Evolutionary conservation across 192 early-diverging fungal species (phyloP), one percentile per base, ranked within the genome.

Genomic region (Chytriomyces sp.): DNA sequence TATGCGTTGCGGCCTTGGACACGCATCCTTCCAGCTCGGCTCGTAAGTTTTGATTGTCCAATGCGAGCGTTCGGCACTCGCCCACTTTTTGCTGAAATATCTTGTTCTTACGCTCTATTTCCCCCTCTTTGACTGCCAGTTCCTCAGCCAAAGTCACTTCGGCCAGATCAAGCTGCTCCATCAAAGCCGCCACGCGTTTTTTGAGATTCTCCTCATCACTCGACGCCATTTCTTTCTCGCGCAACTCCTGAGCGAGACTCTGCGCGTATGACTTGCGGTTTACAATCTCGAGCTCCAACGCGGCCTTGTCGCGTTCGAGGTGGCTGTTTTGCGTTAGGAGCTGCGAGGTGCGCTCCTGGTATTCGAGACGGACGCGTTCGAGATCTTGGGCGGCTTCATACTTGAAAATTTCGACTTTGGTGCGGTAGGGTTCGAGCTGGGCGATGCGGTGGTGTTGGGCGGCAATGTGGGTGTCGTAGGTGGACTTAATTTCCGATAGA

Each of bases 401-500:
- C 31, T 66, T 53, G 33, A 73, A 49, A 25, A 83, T 71, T 3
- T 70, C 69, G 8, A 79, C 36, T 63, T 86, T 75, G 12, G 70
- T 39, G 37, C 77, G 64, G 63, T 70, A 66, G 5, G 75, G 70
- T 54, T 80, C 72, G 12, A 80, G 61, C 39, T 73, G 59, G 12
- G 56, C 49, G 31, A 86, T 55, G 31, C 77, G 39, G 14, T 25
- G 39, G 31, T 59, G 28, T 69, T 80, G 81, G 6, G 30, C n/a
- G 39, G 73, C 61, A 10, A 87, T 60, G 1, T 66, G 39, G 37
- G 30, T 62, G 30, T 87, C 87, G 64, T 88, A 88, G 59, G 85
- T 84, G 38, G 64, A 34, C 72, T 88, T 88, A 40, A 88, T 82
- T 30, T 85, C 82, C 36, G 64, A 80, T 41, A 88, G 65, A 12